phyloP scores from a whole-genome alignment of 345 rosid genomes.

The Salix arbutifolia region DNA sequence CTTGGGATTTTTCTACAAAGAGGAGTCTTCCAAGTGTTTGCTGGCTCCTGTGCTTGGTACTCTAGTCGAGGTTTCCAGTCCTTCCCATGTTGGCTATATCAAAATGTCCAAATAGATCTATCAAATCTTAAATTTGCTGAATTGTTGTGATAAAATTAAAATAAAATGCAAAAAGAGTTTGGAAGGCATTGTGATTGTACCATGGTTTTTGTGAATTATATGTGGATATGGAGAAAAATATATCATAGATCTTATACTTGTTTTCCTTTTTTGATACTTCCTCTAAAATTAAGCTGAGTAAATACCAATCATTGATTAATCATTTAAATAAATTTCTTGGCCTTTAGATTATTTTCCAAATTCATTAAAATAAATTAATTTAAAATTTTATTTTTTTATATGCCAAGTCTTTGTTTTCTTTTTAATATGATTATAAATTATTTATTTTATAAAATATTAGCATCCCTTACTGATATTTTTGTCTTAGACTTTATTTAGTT shows the following conservation, averaged over 20 bases:
- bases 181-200: not conserved
- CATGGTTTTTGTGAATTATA: not conserved
- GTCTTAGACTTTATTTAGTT: too few species aligned
- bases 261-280: not conserved
- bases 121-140: not conserved
- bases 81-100: constrained; percentile 28
- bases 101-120: constrained; percentile 8
- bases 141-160: not conserved
- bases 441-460: too few species aligned
- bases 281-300: not conserved
- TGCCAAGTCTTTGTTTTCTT: too few species aligned
- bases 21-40: constrained; percentile 27
- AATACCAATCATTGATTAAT: not conserved
- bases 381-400: too few species aligned
- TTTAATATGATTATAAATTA: too few species aligned
- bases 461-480: too few species aligned
- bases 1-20: constrained; percentile 19
- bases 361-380: too few species aligned
- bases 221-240: too few species aligned
- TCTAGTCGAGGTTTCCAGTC: constrained; percentile 15
- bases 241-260: not conserved
- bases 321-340: too few species aligned
- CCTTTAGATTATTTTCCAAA: too few species aligned
- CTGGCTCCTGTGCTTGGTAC: constrained; percentile 23
- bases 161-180: not conserved